Evolutionary conservation across 305 asterid species (phyloP).

Genomic region (Caryopteris hybrid): DNA sequence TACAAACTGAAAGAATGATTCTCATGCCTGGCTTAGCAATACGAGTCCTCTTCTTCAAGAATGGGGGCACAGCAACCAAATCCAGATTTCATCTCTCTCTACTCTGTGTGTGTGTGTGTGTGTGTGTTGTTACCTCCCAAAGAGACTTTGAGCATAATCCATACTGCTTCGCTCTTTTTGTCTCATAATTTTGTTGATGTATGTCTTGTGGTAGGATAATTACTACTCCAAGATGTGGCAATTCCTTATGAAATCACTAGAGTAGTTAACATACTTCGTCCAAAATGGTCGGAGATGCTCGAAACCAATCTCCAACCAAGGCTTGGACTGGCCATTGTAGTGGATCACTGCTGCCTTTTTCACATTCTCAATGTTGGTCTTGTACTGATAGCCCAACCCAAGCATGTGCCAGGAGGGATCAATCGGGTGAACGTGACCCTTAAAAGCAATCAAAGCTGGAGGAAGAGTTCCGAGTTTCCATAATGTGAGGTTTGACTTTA

Average conservation of each 20-base stretch:
- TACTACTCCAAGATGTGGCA: slow-evolving; percentile 92
- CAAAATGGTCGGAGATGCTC: slow-evolving; percentile 98
- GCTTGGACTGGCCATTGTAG: slow-evolving; percentile 95
- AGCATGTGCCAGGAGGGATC: slow-evolving; percentile 98
- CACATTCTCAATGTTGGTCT: slow-evolving; percentile 61
- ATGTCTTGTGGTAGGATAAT: slow-evolving; percentile 10
- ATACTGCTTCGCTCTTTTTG: slow-evolving; percentile 17
- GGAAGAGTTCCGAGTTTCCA: slow-evolving; percentile 99
- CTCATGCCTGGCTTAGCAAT: slow-evolving; percentile 35
- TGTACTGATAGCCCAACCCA: slow-evolving; percentile 94
- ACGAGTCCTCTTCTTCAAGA: slow-evolving; percentile 39
- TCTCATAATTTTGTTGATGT: slow-evolving; percentile 22
- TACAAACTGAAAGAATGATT: slow-evolving; percentile 60
- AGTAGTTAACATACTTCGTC: slow-evolving; percentile 94
- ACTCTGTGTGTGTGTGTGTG: slow-evolving; percentile 21
- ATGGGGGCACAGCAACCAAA: slow-evolving; percentile 23
- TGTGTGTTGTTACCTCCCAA: slow-evolving; percentile 26
- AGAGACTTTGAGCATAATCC: slow-evolving; percentile 27
- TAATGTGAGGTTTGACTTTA: slow-evolving; percentile 81
- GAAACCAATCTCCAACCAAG: slow-evolving; percentile 96
- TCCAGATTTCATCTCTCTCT: slow-evolving; percentile 18
- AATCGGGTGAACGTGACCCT: slow-evolving; percentile 80
- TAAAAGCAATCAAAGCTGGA: slow-evolving; percentile 95
- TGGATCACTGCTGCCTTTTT: slow-evolving; percentile 92
- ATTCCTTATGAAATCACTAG: slow-evolving; percentile 82